phyloP scores from a whole-genome alignment of 2,329 filamentous ascomycete genomes.

The Fusarium solani-melongenae region DNA sequence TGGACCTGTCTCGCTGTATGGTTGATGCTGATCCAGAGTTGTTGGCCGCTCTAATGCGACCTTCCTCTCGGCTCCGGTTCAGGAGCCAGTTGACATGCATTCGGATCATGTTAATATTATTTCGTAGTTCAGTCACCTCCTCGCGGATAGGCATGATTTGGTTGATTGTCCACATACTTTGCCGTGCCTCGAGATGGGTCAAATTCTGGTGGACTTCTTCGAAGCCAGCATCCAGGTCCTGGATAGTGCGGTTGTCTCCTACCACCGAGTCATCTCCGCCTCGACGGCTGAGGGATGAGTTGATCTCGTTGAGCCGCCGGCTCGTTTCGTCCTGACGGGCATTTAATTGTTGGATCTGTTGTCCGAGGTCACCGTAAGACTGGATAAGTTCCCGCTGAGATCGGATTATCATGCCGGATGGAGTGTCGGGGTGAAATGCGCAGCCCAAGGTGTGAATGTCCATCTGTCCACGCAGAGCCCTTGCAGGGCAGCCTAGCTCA shows the following conservation, averaged over 20 bases:
- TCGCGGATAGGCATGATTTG: conserved; percentile 71
- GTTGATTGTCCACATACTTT: conserved; percentile 70
- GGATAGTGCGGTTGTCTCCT: conserved; percentile 59
- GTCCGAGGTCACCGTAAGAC: conserved; percentile 50
- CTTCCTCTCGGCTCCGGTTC: conserved; percentile 63
- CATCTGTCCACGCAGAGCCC: conserved; percentile 51
- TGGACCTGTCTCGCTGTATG: conserved; percentile 47
- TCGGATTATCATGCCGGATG: conserved; percentile 63
- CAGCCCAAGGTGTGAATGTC: conserved; percentile 61
- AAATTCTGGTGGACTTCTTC: conserved; percentile 67
- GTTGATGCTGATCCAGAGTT: conserved; percentile 47
- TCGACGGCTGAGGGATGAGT: conserved; percentile 54
- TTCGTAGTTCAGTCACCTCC: conserved; percentile 69
- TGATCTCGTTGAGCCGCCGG: conserved; percentile 52
- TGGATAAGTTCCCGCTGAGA: conserved; percentile 61
- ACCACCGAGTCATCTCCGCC: conserved; percentile 53
- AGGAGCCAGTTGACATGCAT: conserved; percentile 71
- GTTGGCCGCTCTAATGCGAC: conserved; percentile 52
- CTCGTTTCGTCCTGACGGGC: conserved; percentile 49
- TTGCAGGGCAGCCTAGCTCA: conserved; percentile 51
- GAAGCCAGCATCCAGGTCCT: conserved; percentile 59
- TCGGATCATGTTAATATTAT: conserved; percentile 66
- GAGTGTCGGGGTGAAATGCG: conserved; percentile 60
- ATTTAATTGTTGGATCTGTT: conserved; percentile 50
- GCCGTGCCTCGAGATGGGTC: conserved; percentile 68